Percentiles rank a stretch among this genome's conserved stretches.
Conservation (phyloP, 163 green algal genomes). For the Volvox carteri region DNA sequence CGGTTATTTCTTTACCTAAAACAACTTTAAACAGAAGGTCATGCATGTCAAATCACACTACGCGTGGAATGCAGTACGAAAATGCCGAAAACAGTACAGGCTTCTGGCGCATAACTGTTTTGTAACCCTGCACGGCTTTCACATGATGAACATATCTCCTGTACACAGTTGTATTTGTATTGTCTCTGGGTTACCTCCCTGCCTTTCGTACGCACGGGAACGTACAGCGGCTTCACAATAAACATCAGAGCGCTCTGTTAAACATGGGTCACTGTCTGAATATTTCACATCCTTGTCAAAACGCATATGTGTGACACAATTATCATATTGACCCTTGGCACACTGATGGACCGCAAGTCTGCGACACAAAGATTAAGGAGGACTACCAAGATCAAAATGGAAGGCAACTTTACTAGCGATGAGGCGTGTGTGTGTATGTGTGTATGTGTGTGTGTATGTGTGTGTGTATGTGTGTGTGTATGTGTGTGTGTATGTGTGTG, state of each 20-base stretch:
- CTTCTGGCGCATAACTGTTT: too few species aligned
- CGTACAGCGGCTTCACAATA: too few species aligned
- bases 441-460: background rate
- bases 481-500: constrained; percentile 4
- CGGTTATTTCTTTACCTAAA: background rate
- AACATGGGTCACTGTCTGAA: background rate
- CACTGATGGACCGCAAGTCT: background rate
- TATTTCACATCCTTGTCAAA: background rate
- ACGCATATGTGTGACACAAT: background rate
- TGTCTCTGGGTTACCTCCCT: background rate
- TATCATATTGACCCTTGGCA: background rate
- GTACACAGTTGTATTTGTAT: background rate
- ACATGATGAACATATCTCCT: background rate
- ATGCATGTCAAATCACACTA: too few species aligned
- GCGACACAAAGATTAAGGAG: background rate
- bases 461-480: constrained; percentile 5
- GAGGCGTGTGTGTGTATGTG: background rate
- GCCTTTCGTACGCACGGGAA: too few species aligned
- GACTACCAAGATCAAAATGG: background rate
- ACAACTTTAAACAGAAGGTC: background rate
- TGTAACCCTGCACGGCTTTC: too few species aligned
- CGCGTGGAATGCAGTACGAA: too few species aligned
- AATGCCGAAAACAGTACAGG: too few species aligned
- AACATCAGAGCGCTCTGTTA: background rate
- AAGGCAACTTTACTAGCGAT: background rate